phyloP scores from a whole-genome alignment of 1,284 basidiomycete genomes.

The Cutaneotrichosporon cyanovorans region DNA sequence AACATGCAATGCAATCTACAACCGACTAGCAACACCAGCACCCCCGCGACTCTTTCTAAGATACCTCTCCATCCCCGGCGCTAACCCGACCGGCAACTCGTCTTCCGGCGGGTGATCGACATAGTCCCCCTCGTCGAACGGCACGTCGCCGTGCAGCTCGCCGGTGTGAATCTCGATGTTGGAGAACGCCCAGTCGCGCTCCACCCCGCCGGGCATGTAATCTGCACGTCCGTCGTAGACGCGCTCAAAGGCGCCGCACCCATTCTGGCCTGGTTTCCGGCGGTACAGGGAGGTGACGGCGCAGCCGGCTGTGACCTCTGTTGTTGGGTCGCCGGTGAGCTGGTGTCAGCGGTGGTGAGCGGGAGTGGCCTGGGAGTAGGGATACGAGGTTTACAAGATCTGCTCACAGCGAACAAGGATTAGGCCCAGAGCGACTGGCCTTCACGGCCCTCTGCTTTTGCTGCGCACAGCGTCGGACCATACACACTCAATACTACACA shows the following conservation, averaged over 20 bases:
- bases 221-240: slow-evolving; percentile 38
- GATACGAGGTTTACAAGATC: neutral
- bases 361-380: too few relatives aligned
- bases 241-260: slow-evolving; percentile 36
- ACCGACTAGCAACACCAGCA: neutral
- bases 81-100: slow-evolving; percentile 39
- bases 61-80: slow-evolving; percentile 34
- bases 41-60: slow-evolving; percentile 10
- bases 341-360: slow-evolving; percentile 1
- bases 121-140: slow-evolving; percentile 36
- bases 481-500: too few relatives aligned
- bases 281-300: slow-evolving; percentile 39
- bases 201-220: slow-evolving; percentile 41
- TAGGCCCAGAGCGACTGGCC: too few relatives aligned
- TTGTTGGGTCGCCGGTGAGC: slow-evolving; percentile 12
- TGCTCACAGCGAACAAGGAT: too few relatives aligned
- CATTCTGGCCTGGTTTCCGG: slow-evolving; percentile 21
- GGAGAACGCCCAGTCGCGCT: slow-evolving; percentile 43
- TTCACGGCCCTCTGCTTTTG: too few relatives aligned
- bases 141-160: slow-evolving; percentile 23
- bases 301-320: slow-evolving; percentile 41
- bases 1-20: neutral
- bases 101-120: slow-evolving; percentile 27
- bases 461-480: too few relatives aligned
- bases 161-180: slow-evolving; percentile 33